Evolutionary conservation across 2,329 filamentous ascomycete genomes (phyloP).

Genomic region (Paradendryphiella salina): DNA sequence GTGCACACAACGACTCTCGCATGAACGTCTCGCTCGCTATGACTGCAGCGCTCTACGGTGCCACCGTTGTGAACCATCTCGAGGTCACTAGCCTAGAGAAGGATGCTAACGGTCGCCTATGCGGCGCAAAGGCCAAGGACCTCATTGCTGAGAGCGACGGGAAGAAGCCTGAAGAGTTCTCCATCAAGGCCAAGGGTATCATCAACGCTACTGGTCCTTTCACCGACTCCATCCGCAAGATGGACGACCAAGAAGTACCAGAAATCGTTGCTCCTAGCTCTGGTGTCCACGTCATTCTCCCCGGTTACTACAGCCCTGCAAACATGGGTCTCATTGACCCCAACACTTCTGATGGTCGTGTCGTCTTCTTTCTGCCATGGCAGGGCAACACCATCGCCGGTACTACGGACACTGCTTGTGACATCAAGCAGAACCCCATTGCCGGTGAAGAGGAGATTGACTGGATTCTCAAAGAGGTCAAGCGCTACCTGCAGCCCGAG

Average conservation of each 20-base stretch:
- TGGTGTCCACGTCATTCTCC: slow-evolving; percentile 83
- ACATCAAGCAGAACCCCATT: slow-evolving; percentile 72
- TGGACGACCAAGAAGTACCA: slow-evolving; percentile 72
- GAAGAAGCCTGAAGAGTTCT: slow-evolving; percentile 64
- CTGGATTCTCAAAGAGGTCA: slow-evolving; percentile 84
- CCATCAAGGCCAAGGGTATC: slow-evolving; percentile 75
- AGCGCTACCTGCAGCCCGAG: slow-evolving; percentile 78
- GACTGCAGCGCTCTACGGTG: slow-evolving; percentile 85
- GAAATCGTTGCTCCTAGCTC: slow-evolving; percentile 85
- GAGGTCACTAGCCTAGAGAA: slow-evolving; percentile 79
- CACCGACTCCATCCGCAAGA: slow-evolving; percentile 80
- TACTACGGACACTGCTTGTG: slow-evolving; percentile 78
- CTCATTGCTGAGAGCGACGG: slow-evolving; percentile 68
- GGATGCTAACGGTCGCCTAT: slow-evolving; percentile 71
- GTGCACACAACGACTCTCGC: slow-evolving; percentile 86
- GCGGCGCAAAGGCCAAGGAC: slow-evolving; percentile 74
- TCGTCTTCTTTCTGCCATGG: slow-evolving; percentile 93
- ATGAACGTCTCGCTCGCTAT: slow-evolving; percentile 90
- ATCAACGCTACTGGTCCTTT: slow-evolving; percentile 91
- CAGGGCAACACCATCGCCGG: slow-evolving; percentile 91
- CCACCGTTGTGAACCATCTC: slow-evolving; percentile 80
- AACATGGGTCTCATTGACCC: slow-evolving; percentile 90
- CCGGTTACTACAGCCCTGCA: slow-evolving; percentile 81
- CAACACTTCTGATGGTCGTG: slow-evolving; percentile 81
- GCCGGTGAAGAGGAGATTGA: slow-evolving; percentile 82